Percentiles rank a stretch among this genome's conserved stretches.
These are phyloP conservation scores for Curvularia spicifera DNA, from an alignment of 2,329 filamentous ascomycete genomes.

Conservation along the genomic window DNA sequence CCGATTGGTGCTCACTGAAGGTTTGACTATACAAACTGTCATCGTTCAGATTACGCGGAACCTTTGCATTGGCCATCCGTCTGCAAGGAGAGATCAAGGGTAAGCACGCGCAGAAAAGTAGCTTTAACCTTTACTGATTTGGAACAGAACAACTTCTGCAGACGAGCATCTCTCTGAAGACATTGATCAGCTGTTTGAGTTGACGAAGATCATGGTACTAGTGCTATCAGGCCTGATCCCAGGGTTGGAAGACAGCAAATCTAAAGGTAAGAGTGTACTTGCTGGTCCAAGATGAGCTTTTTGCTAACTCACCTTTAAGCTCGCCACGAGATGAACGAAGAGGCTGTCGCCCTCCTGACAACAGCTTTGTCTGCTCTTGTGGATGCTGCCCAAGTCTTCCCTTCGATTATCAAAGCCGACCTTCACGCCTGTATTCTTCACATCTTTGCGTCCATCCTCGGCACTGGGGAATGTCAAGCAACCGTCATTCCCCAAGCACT, in stretches of 20 bases:
- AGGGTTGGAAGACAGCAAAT: conserved; percentile 69
- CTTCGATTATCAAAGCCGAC: conserved; percentile 93
- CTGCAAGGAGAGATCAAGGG: conserved; percentile 72
- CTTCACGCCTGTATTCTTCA: conserved; percentile 95
- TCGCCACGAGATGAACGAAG: conserved; percentile 82
- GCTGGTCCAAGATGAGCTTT: not conserved
- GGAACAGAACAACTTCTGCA: conserved; percentile 41
- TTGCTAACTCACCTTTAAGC: conserved; percentile 54
- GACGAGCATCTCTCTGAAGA: conserved; percentile 90
- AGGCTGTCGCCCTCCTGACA: conserved; percentile 80
- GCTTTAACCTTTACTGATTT: conserved; percentile 9
- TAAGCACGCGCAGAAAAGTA: conserved; percentile 43
- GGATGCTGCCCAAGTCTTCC: conserved; percentile 94
- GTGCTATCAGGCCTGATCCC: conserved; percentile 88
- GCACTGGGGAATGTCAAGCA: conserved; percentile 84
- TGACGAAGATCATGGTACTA: conserved; percentile 94
- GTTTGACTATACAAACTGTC: conserved; percentile 83
- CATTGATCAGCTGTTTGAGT: conserved; percentile 95
- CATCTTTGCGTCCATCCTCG: conserved; percentile 92
- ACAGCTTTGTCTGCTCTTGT: conserved; percentile 86
- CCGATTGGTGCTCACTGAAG: conserved; percentile 88
- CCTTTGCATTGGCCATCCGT: conserved; percentile 88
- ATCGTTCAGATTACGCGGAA: conserved; percentile 94
- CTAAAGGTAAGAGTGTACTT: conserved; percentile 33
- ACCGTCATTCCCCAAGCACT: conserved; percentile 88